A percentile compares a stretch with the other conserved stretches of the same genome.
Evolutionary conservation across 495 filamentous ascomycete genomes (phyloP).

Genomic region (Podospora sp.): DNA sequence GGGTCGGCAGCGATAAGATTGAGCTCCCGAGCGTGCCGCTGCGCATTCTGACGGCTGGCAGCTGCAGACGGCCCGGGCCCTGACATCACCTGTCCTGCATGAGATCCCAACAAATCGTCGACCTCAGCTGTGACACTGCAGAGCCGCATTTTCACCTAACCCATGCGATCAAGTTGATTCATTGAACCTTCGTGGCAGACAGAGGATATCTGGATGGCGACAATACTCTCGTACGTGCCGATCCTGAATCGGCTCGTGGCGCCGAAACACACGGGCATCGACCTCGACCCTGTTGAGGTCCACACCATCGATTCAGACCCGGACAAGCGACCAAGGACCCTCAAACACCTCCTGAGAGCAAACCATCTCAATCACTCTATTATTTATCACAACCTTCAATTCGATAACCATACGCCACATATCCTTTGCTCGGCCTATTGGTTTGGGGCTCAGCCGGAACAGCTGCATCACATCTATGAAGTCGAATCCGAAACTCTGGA

Average conservation of each 20-base stretch:
- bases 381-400: constrained; percentile 73
- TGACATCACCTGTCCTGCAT: not conserved
- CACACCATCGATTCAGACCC: constrained; percentile 76
- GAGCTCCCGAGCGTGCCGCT: constrained; percentile 5
- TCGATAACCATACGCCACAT: constrained; percentile 88
- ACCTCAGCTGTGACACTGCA: not conserved
- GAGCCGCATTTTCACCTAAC: not conserved
- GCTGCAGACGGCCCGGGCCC: constrained; percentile 7
- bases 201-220: constrained; percentile 34
- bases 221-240: constrained; percentile 53
- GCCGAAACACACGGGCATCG: constrained; percentile 48
- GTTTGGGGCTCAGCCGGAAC: constrained; percentile 70
- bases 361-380: constrained; percentile 92
- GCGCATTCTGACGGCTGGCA: constrained; percentile 12
- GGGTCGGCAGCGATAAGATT: constrained; percentile 12
- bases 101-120: not conserved
- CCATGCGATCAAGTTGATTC: not conserved
- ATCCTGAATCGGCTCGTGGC: constrained; percentile 48
- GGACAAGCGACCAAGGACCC: constrained; percentile 76
- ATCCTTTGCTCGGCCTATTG: constrained; percentile 83
- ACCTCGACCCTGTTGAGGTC: constrained; percentile 68
- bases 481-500: constrained; percentile 69
- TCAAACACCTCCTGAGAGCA: constrained; percentile 85
- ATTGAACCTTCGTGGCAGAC: not conserved
- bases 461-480: constrained; percentile 80